These are phyloP conservation scores for Yarrowia porcina DNA, from an alignment of 805 yeast species.

Conservation along the genomic window DNA sequence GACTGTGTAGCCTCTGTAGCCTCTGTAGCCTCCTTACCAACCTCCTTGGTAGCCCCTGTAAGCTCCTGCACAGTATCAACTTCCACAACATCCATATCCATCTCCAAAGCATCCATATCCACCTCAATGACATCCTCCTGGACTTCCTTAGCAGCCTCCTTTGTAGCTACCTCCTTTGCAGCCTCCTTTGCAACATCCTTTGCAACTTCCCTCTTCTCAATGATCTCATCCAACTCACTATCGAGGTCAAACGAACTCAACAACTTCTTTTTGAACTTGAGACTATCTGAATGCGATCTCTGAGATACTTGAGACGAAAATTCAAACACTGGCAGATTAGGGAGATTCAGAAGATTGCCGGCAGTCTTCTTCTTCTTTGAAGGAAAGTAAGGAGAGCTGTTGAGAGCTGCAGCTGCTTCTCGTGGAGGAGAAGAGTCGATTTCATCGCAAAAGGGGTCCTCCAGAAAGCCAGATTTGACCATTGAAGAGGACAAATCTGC, in stretches of 20 bases:
- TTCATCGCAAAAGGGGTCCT: conserved; percentile 14
- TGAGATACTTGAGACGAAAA: not conserved
- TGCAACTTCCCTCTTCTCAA: no score
- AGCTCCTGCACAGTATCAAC: no score
- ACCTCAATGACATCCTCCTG: no score
- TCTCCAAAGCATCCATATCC: no score
- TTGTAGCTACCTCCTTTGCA: no score
- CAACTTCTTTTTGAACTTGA: not conserved
- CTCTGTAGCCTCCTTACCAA: no score
- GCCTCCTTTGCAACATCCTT: not conserved
- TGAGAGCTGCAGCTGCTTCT: not conserved
- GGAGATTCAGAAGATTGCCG: not conserved
- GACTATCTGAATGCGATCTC: not conserved
- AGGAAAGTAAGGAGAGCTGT: not conserved
- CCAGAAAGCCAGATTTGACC: not conserved
- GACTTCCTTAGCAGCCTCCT: no score
- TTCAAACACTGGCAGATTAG: not conserved
- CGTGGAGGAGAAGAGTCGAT: not conserved
- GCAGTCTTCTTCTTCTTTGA: not conserved
- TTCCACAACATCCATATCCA: no score
- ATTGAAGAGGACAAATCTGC: not conserved
- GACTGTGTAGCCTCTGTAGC: no score
- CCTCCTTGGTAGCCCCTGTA: no score
- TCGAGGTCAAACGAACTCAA: not conserved
- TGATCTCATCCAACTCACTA: not conserved